Evolutionary conservation across 225 moss, liverwort and hornwort species (phyloP).

Genomic region (Marchantia paleacea): DNA sequence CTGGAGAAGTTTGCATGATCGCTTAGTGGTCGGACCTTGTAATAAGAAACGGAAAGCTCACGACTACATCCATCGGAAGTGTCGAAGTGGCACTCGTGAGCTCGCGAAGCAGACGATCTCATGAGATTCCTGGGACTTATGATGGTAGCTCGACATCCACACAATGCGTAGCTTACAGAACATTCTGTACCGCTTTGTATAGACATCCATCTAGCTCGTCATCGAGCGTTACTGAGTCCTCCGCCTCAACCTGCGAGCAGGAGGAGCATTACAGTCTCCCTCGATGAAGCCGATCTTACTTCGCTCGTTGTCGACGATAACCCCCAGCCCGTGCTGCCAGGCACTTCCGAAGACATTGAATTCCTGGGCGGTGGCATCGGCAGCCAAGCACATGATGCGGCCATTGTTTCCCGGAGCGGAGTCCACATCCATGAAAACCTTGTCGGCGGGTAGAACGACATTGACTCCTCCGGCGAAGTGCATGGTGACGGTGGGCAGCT

Average conservation of each 20-base stretch:
- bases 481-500: constrained; percentile 5
- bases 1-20: background rate
- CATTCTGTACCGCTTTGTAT: background rate
- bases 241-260: background rate
- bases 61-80: background rate
- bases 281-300: constrained; percentile 11
- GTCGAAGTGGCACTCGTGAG: background rate
- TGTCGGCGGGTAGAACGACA: background rate
- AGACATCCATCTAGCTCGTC: background rate
- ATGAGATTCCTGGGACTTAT: background rate
- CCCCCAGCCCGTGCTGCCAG: constrained; percentile 10
- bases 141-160: background rate
- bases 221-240: no score
- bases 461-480: constrained; percentile 14
- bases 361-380: background rate
- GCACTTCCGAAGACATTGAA: constrained; percentile 14
- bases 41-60: background rate
- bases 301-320: constrained; percentile 15
- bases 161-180: background rate
- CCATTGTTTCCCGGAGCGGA: background rate
- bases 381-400: constrained; percentile 13
- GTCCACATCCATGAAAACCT: background rate
- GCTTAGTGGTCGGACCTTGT: background rate
- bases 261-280: constrained; percentile 3
- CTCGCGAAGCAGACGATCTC: background rate